These are phyloP conservation scores for Saksenaea oblongispora DNA, from an alignment of 371 early-diverging fungal genomes.

Conservation along the genomic window DNA sequence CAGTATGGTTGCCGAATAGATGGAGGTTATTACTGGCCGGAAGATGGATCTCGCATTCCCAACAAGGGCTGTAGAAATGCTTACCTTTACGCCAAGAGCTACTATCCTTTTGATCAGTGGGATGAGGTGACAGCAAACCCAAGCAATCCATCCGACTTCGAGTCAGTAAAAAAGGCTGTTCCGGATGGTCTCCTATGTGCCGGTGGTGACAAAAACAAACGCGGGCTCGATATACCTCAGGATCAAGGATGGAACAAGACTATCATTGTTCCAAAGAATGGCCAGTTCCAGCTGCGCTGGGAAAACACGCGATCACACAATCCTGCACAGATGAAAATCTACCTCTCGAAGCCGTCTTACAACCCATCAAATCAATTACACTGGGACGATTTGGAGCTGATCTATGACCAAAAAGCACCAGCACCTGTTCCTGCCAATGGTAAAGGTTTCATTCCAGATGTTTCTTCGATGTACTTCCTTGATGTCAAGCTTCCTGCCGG, in stretches of 20 bases:
- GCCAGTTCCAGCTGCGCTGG: not conserved
- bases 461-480: not conserved
- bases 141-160: not conserved
- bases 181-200: not conserved
- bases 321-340: not conserved
- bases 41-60: not conserved
- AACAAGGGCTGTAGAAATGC: not conserved
- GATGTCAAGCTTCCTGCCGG: not conserved
- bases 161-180: not conserved
- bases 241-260: not conserved
- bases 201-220: not conserved
- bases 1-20: not conserved
- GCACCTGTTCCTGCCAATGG: not conserved
- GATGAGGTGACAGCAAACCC: not conserved
- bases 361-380: not conserved
- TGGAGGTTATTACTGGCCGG: not conserved
- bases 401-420: not conserved
- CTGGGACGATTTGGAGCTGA: not conserved
- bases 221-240: not conserved
- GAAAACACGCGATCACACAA: constrained; percentile 4
- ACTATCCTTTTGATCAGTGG: constrained; percentile 2
- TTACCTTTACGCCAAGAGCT: not conserved
- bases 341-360: not conserved
- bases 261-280: not conserved
- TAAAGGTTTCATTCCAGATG: not conserved